Base-by-base conservation (phyloP, 192 early-diverging fungal species). In the Phycomyces blakesleeanus region DNA sequence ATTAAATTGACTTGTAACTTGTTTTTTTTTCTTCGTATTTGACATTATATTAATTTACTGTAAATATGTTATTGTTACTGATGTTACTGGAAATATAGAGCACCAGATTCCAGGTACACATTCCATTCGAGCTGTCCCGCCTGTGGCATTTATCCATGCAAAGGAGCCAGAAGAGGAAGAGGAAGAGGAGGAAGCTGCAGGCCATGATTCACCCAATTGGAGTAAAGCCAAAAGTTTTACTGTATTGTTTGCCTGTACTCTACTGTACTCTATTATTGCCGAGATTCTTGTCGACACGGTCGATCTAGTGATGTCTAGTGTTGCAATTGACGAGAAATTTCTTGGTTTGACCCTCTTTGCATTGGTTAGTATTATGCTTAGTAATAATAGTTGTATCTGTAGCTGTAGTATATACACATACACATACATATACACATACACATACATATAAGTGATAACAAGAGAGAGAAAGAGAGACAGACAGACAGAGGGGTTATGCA, bases 121-220 rank as follows among this genome's bases (percentile, higher is more conserved):
- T 47, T 18, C 44, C 18, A 47, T n/a, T 47, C 44, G 15, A n/a
- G 44, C 18, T 18, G 18, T 47, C 11, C 44, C 44, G 11, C 15
- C 44, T 3, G 44, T 47, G 44, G 34, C 63, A 12, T 69, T 59
- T 25, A 66, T 72, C 0, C 78, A 77, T 53, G 78, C 78, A 1
- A 77, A 77, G 25, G 78, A 81, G 37, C 84, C 77, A 9, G 88
- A 83, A 9, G 87, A 85, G n/a, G 84, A 74, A 42, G 82, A 77
- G n/a, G 74, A n/a, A n/a, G n/a, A 76, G 51, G 87, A 83, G 20
- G 85, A 69, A 40, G 75, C 72, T 20, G 80, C 80, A 24, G 93
- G 93, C n/a, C 96, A 98, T 68, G 93, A 94, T 64, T 87, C 89
- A 54, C 94, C 96, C 42, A 93, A 93, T 71, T 98, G 96, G 96